Conservation (phyloP, 768 basidiomycete species). For the Amanita rimosa region DNA sequence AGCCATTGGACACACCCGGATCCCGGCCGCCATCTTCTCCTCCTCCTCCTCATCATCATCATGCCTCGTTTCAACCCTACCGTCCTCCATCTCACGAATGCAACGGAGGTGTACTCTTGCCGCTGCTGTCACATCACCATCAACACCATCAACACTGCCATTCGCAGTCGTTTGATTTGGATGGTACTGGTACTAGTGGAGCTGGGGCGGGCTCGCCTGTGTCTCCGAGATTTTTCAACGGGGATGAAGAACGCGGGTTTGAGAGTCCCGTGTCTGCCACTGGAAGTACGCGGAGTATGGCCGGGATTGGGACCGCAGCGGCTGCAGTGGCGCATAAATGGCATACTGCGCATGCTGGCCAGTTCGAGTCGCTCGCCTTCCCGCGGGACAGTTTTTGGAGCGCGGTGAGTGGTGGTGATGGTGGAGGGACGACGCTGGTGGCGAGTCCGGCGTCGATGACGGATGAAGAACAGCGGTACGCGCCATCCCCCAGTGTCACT, state of each 20-base stretch:
- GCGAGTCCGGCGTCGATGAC: no score
- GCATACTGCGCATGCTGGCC: no score
- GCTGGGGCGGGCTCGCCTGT: no score
- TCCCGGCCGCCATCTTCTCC: no score
- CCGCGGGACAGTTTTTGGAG: not conserved
- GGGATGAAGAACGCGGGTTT: not conserved
- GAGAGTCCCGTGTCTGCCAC: not conserved
- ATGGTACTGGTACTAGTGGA: not conserved
- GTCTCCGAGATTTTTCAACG: not conserved
- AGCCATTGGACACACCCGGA: no score
- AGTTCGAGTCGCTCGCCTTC: not conserved
- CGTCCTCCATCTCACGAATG: not conserved
- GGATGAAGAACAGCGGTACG: not conserved
- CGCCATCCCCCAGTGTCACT: no score
- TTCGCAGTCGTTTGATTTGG: conserved; percentile 1
- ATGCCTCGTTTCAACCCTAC: no score
- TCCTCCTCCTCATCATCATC: no score
- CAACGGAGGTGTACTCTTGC: not conserved
- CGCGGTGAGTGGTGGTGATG: no score
- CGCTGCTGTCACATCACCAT: not conserved
- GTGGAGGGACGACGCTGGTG: no score
- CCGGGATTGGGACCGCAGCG: not conserved
- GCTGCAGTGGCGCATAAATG: not conserved
- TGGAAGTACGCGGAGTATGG: not conserved
- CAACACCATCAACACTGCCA: not conserved